Evolutionary conservation across 83 land plant species (phyloP).

Genomic region (Diphasiastrum complanatum): DNA sequence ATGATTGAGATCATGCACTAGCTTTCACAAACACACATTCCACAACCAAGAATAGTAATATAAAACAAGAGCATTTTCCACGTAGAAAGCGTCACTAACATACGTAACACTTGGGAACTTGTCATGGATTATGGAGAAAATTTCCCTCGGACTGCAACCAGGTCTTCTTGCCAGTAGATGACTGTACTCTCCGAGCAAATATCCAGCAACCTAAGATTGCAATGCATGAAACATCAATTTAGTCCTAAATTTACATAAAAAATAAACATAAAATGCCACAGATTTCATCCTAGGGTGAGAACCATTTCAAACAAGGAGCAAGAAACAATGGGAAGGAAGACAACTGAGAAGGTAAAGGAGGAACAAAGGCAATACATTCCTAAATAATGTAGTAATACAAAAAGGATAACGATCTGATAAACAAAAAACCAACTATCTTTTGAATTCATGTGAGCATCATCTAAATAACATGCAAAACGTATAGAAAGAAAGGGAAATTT

Average conservation of each 20-base stretch:
- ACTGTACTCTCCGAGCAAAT: conserved; percentile 88
- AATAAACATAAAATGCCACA: not conserved
- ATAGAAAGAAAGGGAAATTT: no score
- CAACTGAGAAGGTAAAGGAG: no score
- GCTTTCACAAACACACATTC: not conserved
- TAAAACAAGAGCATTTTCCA: not conserved
- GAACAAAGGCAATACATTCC: no score
- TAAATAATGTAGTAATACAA: no score
- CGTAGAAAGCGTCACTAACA: conserved; percentile 21
- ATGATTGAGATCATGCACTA: no score
- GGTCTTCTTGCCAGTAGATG: conserved; percentile 90
- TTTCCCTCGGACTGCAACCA: conserved; percentile 89
- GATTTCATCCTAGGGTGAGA: no score
- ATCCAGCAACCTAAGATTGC: conserved; percentile 78
- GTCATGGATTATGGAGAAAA: conserved; percentile 73
- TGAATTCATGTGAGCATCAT: no score
- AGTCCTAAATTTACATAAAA: not conserved
- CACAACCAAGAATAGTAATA: not conserved
- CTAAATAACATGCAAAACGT: no score
- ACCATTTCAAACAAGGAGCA: no score
- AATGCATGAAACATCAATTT: not conserved
- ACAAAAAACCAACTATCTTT: no score
- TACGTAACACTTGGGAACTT: conserved; percentile 94
- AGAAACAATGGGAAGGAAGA: no score
- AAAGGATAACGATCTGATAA: no score